Evolutionary conservation across 768 basidiomycete genomes (phyloP).

Genomic region (Mycena alexandri): DNA sequence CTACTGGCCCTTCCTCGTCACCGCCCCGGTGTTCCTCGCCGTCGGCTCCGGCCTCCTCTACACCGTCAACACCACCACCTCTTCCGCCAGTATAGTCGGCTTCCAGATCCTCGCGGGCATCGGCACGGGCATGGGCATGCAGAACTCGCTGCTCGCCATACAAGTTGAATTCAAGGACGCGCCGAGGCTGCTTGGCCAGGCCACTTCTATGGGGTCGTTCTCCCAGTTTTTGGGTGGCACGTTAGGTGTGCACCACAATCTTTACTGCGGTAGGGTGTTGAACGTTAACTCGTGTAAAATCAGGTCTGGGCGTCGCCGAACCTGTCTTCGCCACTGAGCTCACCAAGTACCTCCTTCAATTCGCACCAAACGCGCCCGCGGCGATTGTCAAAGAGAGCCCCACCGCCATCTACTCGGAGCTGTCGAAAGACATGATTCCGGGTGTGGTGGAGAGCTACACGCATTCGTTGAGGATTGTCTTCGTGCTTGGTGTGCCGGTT

Average conservation of each 20-base stretch:
- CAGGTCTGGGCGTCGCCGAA: conserved; percentile 21
- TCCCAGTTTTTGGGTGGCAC: conserved; percentile 36
- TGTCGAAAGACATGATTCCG: conserved; percentile 7
- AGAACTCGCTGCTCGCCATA: no score
- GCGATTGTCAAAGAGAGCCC: neutral
- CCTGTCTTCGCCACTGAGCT: neutral
- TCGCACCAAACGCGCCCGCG: neutral
- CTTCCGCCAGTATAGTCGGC: conserved; percentile 16
- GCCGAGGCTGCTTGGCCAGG: conserved; percentile 26
- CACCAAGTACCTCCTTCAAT: neutral
- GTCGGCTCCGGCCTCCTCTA: conserved; percentile 29
- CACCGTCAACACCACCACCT: conserved; percentile 14
- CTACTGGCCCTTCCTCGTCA: conserved; percentile 29
- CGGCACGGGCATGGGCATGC: no score
- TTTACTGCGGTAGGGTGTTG: no score
- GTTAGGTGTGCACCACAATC: neutral
- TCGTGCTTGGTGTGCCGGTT: conserved; percentile 26
- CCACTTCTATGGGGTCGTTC: conserved; percentile 35
- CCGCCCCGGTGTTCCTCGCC: conserved; percentile 27
- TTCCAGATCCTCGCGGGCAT: conserved; percentile 34
- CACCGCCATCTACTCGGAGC: conserved; percentile 9
- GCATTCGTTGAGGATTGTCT: conserved; percentile 17
- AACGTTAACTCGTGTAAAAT: no score
- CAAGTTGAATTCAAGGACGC: conserved; percentile 23
- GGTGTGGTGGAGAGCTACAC: conserved; percentile 6